A percentile compares a stretch with the other conserved stretches of the same genome.
These are phyloP conservation scores for Solanum paucissectum DNA, from an alignment of 257 asterid genomes.

Conservation along the genomic window DNA sequence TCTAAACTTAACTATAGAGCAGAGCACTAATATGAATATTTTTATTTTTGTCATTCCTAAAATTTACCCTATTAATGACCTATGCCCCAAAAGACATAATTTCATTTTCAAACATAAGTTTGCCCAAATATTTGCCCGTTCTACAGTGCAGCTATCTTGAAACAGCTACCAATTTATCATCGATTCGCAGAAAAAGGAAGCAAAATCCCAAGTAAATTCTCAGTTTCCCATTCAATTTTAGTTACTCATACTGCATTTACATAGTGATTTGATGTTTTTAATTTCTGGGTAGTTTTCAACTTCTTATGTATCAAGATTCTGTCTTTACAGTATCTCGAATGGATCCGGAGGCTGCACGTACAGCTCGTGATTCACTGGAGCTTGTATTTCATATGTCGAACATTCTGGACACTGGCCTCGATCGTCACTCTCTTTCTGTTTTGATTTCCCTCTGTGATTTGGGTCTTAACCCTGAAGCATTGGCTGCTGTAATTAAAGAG, in stretches of 20 bases:
- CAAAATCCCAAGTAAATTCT: background rate
- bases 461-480: conserved; percentile 70
- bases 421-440: conserved; percentile 71
- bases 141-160: background rate
- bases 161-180: background rate
- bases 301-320: background rate
- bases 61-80: background rate
- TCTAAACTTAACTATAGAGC: too few relatives aligned
- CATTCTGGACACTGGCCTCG: conserved; percentile 80
- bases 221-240: background rate
- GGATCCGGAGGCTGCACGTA: conserved; percentile 75
- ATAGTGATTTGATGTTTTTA: background rate
- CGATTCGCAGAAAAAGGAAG: background rate
- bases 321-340: background rate
- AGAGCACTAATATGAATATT: too few relatives aligned
- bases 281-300: background rate
- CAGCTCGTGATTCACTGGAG: conserved; percentile 72
- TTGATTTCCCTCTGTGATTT: conserved; percentile 63
- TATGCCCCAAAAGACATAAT: background rate
- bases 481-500: conserved; percentile 76
- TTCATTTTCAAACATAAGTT: background rate
- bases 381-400: conserved; percentile 70
- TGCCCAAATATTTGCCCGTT: background rate
- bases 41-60: too few relatives aligned
- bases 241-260: background rate